Evolutionary conservation across 1,139 yeast species (phyloP), one percentile per base, ranked within the genome.

Genomic region (Tardiomyces blankii): DNA sequence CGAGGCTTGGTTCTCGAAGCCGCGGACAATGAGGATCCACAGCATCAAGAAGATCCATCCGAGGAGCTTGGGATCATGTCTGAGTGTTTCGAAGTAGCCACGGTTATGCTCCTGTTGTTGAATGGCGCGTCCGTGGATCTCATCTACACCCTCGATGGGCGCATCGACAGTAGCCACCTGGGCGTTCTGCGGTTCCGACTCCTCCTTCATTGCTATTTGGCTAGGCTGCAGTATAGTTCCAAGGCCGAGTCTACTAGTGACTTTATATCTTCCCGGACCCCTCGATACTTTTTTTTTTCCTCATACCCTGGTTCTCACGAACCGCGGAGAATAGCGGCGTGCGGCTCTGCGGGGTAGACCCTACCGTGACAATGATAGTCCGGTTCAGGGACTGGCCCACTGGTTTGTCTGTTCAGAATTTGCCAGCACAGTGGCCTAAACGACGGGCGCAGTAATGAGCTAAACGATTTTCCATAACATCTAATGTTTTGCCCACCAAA

Each of bases 1-100:
- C 35, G 57, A 57, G 30, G 62, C 60, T 42, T 55, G 58, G 33
- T 46, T 48, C 41, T 60, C 64, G 46, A 52, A 59, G 8, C 50
- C 46, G 13, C 43, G 41, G 18, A 47, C 27, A 39, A 47, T 41
- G 12, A 45, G 42, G 35, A 46, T 40, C 50, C 48, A 47, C 9
- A 46, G 44, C 44, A 44, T 46, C 25, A 44, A 25, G 18, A 32
- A 27, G 14, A 46, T 46, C 49, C 49, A 46, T 11, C 38, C 38
- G 9, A 43, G 39, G 3, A 44, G 40, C 42, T 46, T 46, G n/a
- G 48, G 48, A 32, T 46, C 45, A 13, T 18, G 23, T 13, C 40
- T 16, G 2, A 45, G 33, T 2, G 47, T 42, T 38, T 45, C 44
- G 40, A 41, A 42, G 28, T 45, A 45, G n/a, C 42, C 32, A 18